These are phyloP conservation scores for Scutellaria minor DNA, from an alignment of 257 asterid genomes.

Conservation along the genomic window DNA sequence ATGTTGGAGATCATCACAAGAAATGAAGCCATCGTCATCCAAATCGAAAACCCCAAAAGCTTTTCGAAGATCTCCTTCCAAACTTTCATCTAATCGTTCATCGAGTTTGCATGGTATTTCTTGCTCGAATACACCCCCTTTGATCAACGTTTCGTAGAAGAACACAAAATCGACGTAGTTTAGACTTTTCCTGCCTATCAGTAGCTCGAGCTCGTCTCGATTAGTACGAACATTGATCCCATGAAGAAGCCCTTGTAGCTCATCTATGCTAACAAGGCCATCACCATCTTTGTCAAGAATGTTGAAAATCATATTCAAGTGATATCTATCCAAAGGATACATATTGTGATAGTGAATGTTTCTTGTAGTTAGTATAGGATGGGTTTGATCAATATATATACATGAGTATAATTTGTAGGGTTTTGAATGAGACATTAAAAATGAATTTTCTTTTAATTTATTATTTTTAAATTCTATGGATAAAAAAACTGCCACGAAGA, in stretches of 20 bases:
- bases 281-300: constrained; percentile 51
- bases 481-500: background rate
- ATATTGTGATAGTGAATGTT: constrained; percentile 26
- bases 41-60: constrained; percentile 57
- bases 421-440: background rate
- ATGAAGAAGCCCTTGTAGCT: constrained; percentile 43
- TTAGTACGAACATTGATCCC: constrained; percentile 33
- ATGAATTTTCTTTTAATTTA: background rate
- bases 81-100: background rate
- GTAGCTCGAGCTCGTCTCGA: constrained; percentile 52
- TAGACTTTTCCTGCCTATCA: constrained; percentile 45
- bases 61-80: constrained; percentile 46
- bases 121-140: constrained; percentile 25
- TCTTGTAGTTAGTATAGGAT: background rate
- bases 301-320: constrained; percentile 53
- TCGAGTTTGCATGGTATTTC: background rate
- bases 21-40: constrained; percentile 63
- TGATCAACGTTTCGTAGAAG: constrained; percentile 47
- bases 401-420: background rate
- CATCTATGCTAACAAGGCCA: constrained; percentile 52
- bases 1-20: constrained; percentile 52
- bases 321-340: constrained; percentile 40
- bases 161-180: constrained; percentile 49
- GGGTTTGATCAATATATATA: background rate
- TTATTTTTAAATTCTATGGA: background rate